phyloP scores from a whole-genome alignment of 1,284 basidiomycete genomes.

The Trichosporon sp. region DNA sequence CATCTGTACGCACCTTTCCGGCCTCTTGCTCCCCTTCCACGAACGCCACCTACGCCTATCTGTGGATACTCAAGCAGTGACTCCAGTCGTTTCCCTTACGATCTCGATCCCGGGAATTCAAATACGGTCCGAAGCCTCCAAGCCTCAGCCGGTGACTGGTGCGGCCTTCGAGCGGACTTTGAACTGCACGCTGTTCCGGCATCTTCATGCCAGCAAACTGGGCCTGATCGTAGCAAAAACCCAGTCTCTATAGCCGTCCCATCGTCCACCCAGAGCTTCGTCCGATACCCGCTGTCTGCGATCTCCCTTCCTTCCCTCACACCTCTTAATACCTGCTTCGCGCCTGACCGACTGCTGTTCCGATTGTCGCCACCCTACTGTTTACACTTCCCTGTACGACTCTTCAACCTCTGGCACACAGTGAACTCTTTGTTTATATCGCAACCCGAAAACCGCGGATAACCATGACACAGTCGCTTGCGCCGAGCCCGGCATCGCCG shows the following conservation, averaged over 20 bases:
- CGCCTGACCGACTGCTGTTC: neutral
- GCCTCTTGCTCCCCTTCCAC: neutral
- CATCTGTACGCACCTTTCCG: neutral
- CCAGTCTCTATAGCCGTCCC: neutral
- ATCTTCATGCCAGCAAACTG: conserved; percentile 5
- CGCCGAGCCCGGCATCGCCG: conserved; percentile 17
- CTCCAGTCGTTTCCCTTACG: neutral
- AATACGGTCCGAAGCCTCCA: conserved; percentile 1
- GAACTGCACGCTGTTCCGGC: neutral
- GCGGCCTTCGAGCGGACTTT: conserved; percentile 17
- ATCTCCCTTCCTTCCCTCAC: neutral
- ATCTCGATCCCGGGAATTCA: conserved; percentile 17
- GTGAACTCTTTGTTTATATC: too few relatives aligned
- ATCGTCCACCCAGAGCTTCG: neutral
- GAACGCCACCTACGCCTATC: neutral
- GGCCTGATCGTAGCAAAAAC: neutral
- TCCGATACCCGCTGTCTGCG: neutral
- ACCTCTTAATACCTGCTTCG: neutral
- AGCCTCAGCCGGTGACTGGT: neutral
- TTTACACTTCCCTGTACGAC: neutral
- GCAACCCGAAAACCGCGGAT: neutral
- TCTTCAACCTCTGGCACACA: neutral
- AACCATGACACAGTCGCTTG: conserved; percentile 7
- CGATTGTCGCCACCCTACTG: neutral
- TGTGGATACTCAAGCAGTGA: neutral